Evolutionary conservation across 768 basidiomycete genomes (phyloP).

Genomic region (Auricularia sp.): DNA sequence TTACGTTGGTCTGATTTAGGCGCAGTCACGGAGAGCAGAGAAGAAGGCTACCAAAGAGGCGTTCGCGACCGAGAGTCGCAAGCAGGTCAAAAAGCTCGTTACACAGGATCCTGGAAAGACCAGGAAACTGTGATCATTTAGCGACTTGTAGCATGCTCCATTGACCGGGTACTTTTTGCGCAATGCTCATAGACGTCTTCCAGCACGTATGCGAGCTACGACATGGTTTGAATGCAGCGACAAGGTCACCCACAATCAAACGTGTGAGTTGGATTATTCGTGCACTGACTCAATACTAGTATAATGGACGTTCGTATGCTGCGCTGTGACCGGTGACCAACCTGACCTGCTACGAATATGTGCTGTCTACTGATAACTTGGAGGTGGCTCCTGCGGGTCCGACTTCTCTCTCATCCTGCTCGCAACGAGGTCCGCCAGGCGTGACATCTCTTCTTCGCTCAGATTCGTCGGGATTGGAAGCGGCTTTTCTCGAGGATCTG

Average conservation of each 20-base stretch:
- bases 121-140: slow-evolving; percentile 31
- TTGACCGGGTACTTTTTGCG: no score
- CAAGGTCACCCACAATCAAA: no score
- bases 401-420: not conserved
- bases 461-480: not conserved
- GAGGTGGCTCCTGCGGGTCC: not conserved
- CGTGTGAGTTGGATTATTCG: no score
- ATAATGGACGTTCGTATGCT: no score
- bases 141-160: no score
- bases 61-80: slow-evolving; percentile 53
- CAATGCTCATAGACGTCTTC: no score
- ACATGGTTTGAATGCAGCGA: no score
- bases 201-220: no score
- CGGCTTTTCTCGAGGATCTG: not conserved
- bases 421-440: not conserved
- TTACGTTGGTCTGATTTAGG: not conserved
- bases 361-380: not conserved
- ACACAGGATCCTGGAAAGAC: slow-evolving; percentile 37
- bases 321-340: no score
- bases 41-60: slow-evolving; percentile 60
- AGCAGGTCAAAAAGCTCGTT: slow-evolving; percentile 41
- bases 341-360: no score
- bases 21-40: slow-evolving; percentile 39
- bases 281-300: no score
- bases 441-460: not conserved